Evolutionary conservation across 805 yeast species (phyloP), one percentile per base, ranked within the genome.

Genomic region (Starmerella bombi): DNA sequence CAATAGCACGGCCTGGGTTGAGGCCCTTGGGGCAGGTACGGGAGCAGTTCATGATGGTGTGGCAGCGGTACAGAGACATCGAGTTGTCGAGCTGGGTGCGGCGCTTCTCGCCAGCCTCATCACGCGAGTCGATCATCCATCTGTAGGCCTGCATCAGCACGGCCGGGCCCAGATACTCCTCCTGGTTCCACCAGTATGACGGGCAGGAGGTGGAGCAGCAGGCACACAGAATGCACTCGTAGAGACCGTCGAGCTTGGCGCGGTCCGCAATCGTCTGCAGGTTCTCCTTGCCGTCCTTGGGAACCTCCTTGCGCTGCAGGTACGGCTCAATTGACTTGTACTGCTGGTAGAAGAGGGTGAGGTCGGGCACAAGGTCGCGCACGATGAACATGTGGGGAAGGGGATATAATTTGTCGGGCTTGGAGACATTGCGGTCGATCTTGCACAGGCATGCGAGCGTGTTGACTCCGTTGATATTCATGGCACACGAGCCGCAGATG

Each of bases 121-220:
- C 98, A 70, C 98, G 80, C 32, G 94, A 80, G 65, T 91, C 98
- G 47, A 85, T 75, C 71, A 91, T 77, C 98, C 98, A 91, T 71
- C 98, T 80, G 74, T 77, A 91, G 41, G 97, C 96, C 72, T 91
- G 98, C 95, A 91, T 82, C 63, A 91, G 74, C 41, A 91, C 97
- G 23, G 98, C 98, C 20, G 98, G 98, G 43, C 98, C 98, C 55
- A 91, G 70, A 67, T 91, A 91, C 70, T 91, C 93, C 66, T 86
- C 94, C 69, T 84, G 94, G 69, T 91, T 91, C 98, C 98, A 91
- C 98, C 98, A 91, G 74, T 91, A 91, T 3, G 97, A 86, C 40
- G 98, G 98, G 70, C 98, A 91, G 16, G 97, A 78, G 38, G 98
- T 91, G 27, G 96, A 86, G 66, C 98, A 88, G 68, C 98, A 86